phyloP scores from a whole-genome alignment of 305 asterid species.

The Andrographis paniculata region DNA sequence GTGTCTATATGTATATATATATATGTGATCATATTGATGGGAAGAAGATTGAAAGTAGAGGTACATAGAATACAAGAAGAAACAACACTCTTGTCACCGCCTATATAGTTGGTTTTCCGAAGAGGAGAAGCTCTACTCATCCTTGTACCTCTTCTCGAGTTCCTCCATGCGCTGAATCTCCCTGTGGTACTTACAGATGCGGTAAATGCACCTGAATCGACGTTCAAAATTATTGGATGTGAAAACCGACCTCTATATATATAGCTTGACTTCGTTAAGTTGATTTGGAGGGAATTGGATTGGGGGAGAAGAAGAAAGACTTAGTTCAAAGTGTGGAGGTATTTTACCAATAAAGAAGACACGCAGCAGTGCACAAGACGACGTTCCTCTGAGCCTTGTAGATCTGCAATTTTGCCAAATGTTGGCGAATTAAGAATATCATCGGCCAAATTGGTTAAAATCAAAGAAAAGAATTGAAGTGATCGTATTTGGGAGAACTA shows the following conservation, averaged over 20 bases:
- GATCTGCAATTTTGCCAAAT: slow-evolving; percentile 33
- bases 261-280: too few relatives aligned
- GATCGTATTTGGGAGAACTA: too few relatives aligned
- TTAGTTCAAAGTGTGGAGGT: not conserved
- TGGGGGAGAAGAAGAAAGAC: too few relatives aligned
- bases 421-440: not conserved
- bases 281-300: too few relatives aligned
- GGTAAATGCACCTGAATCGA: slow-evolving; percentile 63
- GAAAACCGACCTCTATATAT: too few relatives aligned
- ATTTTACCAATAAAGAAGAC: slow-evolving; percentile 76
- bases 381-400: slow-evolving; percentile 89
- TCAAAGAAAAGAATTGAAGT: too few relatives aligned
- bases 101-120: not conserved
- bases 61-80: too few relatives aligned
- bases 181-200: slow-evolving; percentile 59
- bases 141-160: slow-evolving; percentile 71
- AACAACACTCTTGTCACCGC: too few relatives aligned
- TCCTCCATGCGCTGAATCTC: slow-evolving; percentile 76
- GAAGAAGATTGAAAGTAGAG: too few relatives aligned
- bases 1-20: too few relatives aligned
- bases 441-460: not conserved
- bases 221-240: not conserved
- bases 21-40: too few relatives aligned
- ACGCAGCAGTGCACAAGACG: slow-evolving; percentile 61
- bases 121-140: slow-evolving; percentile 30